Base-by-base conservation (phyloP, 2,329 filamentous ascomycete genomes). In the Daldinia sp. region DNA sequence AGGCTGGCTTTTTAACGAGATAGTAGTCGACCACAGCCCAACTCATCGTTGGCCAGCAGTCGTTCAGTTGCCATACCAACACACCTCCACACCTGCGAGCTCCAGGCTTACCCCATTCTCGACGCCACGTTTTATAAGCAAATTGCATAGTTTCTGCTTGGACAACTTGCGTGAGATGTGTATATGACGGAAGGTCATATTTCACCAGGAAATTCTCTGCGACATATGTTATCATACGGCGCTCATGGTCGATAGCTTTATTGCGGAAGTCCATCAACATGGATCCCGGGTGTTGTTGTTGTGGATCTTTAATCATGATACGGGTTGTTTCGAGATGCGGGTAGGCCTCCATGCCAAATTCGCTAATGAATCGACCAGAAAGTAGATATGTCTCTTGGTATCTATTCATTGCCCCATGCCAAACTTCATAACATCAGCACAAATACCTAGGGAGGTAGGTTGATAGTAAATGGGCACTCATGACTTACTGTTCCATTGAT, bases 291-390 rank as follows among this genome's bases (percentile, higher is more conserved):
- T 84, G 79, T 30, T 86, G 81, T 58, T 89, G 83, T 39, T 78
- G 75, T 17, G 77, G 74, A 7, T 78, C 69, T 1, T 82, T 86
- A 67, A 92, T 84, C 73, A 88, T 93, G 30, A 82, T 77, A 43
- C 87, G 83, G 63, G 92, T 88, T 0, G 92, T 94, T 51, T 87
- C 82, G 66, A 92, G 82, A 72, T 90, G 86, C 0, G 92, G 92
- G 73, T 93, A 92, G 0, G 88, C 89, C 73, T 93, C 86, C 90
- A 94, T 93, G 60, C 91, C 91, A 68, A 94, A 94, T 71, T 94
- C 91, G 68, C 88, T 91, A 66, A 93, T 88, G 78, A 94, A 94
- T 2, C 91, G 86, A 11, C 91, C 91, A 13, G 87, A 85, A 2
- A 94, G 82, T 17, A 83, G 85, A 66, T 88, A 85, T 52, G 89